These are phyloP conservation scores for Punctularia strigosozonata DNA, from an alignment of 768 basidiomycete species.

Conservation along the genomic window DNA sequence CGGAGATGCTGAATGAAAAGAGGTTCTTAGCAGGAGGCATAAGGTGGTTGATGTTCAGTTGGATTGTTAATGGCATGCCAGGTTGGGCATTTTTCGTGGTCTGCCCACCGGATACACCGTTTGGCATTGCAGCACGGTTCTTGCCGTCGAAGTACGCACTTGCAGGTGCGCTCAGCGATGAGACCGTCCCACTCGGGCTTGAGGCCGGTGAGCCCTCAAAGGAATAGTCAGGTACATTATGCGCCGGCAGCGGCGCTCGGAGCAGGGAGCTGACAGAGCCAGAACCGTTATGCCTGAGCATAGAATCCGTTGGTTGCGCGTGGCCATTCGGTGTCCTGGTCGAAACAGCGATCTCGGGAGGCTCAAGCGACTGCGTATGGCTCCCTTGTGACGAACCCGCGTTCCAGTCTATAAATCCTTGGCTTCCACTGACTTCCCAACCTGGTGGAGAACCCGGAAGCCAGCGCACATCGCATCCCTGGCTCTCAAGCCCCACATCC, in stretches of 20 bases:
- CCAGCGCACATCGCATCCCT: slow-evolving; percentile 63
- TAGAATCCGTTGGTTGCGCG: slow-evolving; percentile 18
- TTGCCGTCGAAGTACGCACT: slow-evolving; percentile 21
- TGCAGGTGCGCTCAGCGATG: slow-evolving; percentile 24
- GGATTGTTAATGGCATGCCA: slow-evolving; percentile 60
- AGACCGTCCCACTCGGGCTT: slow-evolving; percentile 25
- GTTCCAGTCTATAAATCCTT: slow-evolving; percentile 65
- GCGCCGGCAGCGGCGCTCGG: slow-evolving; percentile 60
- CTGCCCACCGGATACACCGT: slow-evolving; percentile 8
- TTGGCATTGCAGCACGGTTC: slow-evolving; percentile 27
- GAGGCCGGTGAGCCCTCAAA: slow-evolving; percentile 56
- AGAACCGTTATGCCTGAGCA: slow-evolving; percentile 14
- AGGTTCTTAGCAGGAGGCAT: slow-evolving; percentile 49
- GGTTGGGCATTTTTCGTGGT: slow-evolving; percentile 19
- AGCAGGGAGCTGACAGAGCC: slow-evolving; percentile 52
- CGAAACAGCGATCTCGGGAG: background rate
- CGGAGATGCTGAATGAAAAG: slow-evolving; percentile 56
- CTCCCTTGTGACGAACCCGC: slow-evolving; percentile 32
- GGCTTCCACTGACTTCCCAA: slow-evolving; percentile 55
- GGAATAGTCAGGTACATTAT: slow-evolving; percentile 58
- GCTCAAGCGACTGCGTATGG: too few relatives aligned
- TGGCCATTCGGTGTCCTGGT: background rate
- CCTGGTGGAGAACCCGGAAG: slow-evolving; percentile 31
- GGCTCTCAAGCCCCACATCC: slow-evolving; percentile 60
- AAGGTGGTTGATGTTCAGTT: slow-evolving; percentile 73